Percentiles rank a stretch among this genome's conserved stretches.
Conservation (phyloP, 768 basidiomycete genomes). For the Russula griseocarnosa region DNA sequence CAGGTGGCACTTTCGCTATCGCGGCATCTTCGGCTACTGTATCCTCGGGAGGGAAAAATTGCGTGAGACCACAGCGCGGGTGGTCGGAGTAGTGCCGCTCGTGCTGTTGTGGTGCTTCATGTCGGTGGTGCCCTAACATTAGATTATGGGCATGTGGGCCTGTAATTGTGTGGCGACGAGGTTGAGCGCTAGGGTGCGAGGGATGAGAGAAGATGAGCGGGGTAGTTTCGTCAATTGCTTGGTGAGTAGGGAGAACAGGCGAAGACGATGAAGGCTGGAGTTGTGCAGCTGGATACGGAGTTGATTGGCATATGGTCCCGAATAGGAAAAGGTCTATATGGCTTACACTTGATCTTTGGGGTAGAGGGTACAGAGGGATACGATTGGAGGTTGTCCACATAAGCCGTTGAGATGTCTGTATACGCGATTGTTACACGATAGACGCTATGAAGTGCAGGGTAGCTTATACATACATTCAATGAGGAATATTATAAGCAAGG, state of each 20-base stretch:
- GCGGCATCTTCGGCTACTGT: neutral
- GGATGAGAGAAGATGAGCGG: conserved; percentile 14
- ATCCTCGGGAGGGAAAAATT: conserved; percentile 1
- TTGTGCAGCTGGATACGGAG: neutral
- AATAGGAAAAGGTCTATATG: too few species aligned
- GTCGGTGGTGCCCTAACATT: conserved; percentile 38
- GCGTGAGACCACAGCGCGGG: conserved; percentile 10
- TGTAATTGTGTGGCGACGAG: conserved; percentile 7
- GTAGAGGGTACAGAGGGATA: conserved; percentile 45
- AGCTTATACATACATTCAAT: conserved; percentile 60
- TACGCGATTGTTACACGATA: conserved; percentile 4
- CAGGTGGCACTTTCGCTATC: neutral
- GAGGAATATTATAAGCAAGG: conserved; percentile 68
- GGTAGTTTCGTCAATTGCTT: conserved; percentile 9
- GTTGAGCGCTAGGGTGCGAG: neutral
- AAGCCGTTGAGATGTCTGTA: conserved; percentile 69
- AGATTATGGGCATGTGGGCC: conserved; percentile 6
- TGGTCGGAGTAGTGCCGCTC: conserved; percentile 28
- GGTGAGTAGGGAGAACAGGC: neutral
- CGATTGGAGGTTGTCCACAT: conserved; percentile 66
- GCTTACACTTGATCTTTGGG: conserved; percentile 27
- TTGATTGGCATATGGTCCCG: neutral
- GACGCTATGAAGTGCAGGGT: neutral
- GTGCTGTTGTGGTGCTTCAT: conserved; percentile 34
- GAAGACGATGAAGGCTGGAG: neutral